Base-by-base conservation (phyloP, 805 yeast genomes). In the Lipomyces starkeyi region DNA sequence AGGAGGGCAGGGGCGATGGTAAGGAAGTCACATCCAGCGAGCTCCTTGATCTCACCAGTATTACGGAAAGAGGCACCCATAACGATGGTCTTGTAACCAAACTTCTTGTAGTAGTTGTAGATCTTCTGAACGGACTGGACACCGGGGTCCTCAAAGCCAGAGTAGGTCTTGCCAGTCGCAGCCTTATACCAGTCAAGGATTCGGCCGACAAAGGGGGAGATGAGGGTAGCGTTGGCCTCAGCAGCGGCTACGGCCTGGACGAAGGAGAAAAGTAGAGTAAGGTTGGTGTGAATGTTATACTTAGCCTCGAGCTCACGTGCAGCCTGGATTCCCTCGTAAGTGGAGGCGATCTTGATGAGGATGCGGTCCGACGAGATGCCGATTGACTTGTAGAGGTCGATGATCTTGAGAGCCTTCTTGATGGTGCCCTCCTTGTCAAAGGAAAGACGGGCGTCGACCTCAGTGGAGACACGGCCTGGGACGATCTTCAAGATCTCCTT, bases 31-130 rank as follows among this genome's bases (percentile, higher is more conserved):
- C 91, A 89, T 81, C 99, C 99, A 68, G 99, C 98, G 76, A 95
- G 86, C 76, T 96, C 97, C 82, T 89, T 90, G 83, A 95, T 91
- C 85, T 94, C 99, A 75, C 93, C 97, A 71, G 84, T 82, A 86
- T 93, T 95, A 88, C 99, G 94, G 93, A 95, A 94, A 69, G 98
- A 94, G 69, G 99, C 99, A 83, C 99, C 99, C 99, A 95, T 95
- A 79, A 95, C 98, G 79, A 95, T 93, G 81, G 99, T 95, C 77
- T 94, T 86, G 88, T 95, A 95, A 76, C 89, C 94, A 82, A 82
- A 91, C 85, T 94, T 94, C 89, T 95, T 95, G 91, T 95, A 95
- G 88, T 95, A 95, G 90, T 93, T 91, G 91, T 81, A 95, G 82
- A 95, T 95, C 71, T 79, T 80, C 82, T 88, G 89, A 76, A 95